Conservation (phyloP, 2,329 filamentous ascomycete species). For the Cladophialophora chaetospira region DNA sequence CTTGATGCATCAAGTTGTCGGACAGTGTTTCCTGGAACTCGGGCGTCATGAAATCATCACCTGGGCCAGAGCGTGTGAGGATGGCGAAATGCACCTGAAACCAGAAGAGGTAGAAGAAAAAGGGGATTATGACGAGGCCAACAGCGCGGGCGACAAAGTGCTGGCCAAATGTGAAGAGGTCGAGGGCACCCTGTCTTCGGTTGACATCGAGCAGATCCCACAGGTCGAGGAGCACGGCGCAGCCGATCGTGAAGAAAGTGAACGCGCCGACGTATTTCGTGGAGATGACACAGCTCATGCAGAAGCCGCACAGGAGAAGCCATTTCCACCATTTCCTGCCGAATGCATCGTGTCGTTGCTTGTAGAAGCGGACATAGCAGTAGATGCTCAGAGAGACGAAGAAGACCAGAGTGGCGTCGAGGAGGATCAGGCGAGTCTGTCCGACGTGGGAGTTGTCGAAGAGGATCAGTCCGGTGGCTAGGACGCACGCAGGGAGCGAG, state of each 20-base stretch:
- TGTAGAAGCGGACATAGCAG: conserved; percentile 97
- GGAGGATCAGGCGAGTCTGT: conserved; percentile 89
- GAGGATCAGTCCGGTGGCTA: conserved; percentile 82
- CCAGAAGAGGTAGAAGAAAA: conserved; percentile 99
- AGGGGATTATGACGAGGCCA: conserved; percentile 84
- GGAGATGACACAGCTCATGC: conserved; percentile 94
- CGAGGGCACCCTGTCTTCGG: conserved; percentile 77
- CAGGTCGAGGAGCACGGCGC: conserved; percentile 88
- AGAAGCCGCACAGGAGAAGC: conserved; percentile 91
- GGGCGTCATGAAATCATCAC: conserved; percentile 98
- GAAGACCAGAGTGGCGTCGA: conserved; percentile 90
- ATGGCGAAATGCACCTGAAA: conserved; percentile 99
- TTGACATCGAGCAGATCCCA: conserved; percentile 94
- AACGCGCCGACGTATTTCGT: conserved; percentile 98
- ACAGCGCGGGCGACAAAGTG: conserved; percentile 87
- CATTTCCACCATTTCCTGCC: conserved; percentile 99
- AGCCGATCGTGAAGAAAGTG: conserved; percentile 95
- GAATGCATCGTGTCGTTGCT: conserved; percentile 85
- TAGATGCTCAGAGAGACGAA: conserved; percentile 95
- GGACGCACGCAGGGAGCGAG: conserved; percentile 85
- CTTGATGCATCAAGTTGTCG: conserved; percentile 89
- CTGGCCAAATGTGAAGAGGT: conserved; percentile 76
- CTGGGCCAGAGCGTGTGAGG: conserved; percentile 82
- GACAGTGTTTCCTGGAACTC: conserved; percentile 96
- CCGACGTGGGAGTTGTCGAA: conserved; percentile 98